phyloP scores from a whole-genome alignment of 768 basidiomycete genomes.

The Tylopilus felleus region DNA sequence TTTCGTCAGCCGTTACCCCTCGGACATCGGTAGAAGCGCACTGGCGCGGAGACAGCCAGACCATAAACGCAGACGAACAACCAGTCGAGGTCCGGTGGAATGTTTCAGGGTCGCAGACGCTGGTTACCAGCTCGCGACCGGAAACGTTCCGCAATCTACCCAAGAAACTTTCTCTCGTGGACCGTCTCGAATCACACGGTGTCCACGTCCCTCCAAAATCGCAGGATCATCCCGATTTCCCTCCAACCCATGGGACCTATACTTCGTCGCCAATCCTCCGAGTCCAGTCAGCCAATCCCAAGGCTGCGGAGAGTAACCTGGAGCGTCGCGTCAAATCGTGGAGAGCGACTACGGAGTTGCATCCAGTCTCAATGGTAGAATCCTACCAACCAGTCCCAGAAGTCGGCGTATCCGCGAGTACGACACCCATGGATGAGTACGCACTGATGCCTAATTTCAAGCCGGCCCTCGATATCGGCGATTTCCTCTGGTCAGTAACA shows the following conservation, averaged over 20 bases:
- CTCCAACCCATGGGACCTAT: slow-evolving; percentile 29
- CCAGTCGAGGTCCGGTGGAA: slow-evolving; percentile 36
- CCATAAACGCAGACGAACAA: slow-evolving; percentile 41
- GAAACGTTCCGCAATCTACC: slow-evolving; percentile 51
- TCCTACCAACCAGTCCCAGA: slow-evolving; percentile 20
- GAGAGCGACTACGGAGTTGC: slow-evolving; percentile 54
- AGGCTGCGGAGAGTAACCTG: slow-evolving; percentile 48
- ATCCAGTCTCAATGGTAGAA: slow-evolving; percentile 46
- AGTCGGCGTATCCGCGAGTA: slow-evolving; percentile 7
- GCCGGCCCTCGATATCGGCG: slow-evolving; percentile 43
- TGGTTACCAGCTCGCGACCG: slow-evolving; percentile 19
- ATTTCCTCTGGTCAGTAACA: slow-evolving; percentile 65
- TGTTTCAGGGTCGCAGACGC: slow-evolving; percentile 17
- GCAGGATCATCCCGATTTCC: slow-evolving; percentile 6
- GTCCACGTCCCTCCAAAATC: slow-evolving; percentile 35
- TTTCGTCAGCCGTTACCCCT: slow-evolving; percentile 36
- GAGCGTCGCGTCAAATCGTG: slow-evolving; percentile 61
- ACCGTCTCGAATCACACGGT: slow-evolving; percentile 51
- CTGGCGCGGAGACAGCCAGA: slow-evolving; percentile 52
- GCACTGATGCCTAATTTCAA: slow-evolving; percentile 8
- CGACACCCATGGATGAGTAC: slow-evolving; percentile 25
- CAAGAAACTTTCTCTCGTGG: slow-evolving; percentile 65
- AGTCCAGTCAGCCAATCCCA: slow-evolving; percentile 55
- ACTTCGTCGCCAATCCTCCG: slow-evolving; percentile 52
- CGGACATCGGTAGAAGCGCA: slow-evolving; percentile 39